Evolutionary conservation across 2,329 filamentous ascomycete species (phyloP), one percentile per base, ranked within the genome.

Genomic region (Aspergillus sp.): DNA sequence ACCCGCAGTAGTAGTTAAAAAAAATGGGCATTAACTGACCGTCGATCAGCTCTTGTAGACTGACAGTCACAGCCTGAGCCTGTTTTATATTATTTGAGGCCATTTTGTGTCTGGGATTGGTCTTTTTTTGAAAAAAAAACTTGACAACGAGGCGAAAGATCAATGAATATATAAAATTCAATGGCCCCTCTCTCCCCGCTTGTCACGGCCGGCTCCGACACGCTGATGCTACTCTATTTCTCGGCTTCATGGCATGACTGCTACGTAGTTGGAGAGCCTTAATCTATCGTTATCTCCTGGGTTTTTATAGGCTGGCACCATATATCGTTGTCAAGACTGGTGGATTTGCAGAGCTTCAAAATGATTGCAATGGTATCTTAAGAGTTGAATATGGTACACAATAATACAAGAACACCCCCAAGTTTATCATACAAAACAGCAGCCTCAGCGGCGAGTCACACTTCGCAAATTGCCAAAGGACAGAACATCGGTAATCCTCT

Each of bases 401-500:
- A 56, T 19, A 44, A 33, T 53, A 59, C 49, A 56, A 57, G 22
- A 27, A 30, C 27, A 56, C 33, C 8, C 15, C 20, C 42, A 20
- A 40, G 6, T 19, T 34, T 37, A 37, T 15, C 34, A 7, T 37
- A 37, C 12, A 37, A 37, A 5, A 37, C 30, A 19, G 20, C 39
- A 40, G 54, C 34, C 47, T 42, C 9, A 44, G 17, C 65, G 59
- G 51, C 70, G 70, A 9, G 75, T 78, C 37, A 80, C 76, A 57
- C 72, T 66, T 70, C 87, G 86, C 77, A 99, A 73, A 55, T 85
- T 96, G 1, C 95, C 95, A 79, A 99, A 99, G 34, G 88, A 86
- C 68, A 98, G 77, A 17, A 93, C 91, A 75, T 98, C 93, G 40
- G 85, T 86, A 68, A 99, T 97, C 65, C 89, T 84, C 71, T 85